phyloP scores from a whole-genome alignment of 2,329 filamentous ascomycete species.

The Aspergillus sojae region DNA sequence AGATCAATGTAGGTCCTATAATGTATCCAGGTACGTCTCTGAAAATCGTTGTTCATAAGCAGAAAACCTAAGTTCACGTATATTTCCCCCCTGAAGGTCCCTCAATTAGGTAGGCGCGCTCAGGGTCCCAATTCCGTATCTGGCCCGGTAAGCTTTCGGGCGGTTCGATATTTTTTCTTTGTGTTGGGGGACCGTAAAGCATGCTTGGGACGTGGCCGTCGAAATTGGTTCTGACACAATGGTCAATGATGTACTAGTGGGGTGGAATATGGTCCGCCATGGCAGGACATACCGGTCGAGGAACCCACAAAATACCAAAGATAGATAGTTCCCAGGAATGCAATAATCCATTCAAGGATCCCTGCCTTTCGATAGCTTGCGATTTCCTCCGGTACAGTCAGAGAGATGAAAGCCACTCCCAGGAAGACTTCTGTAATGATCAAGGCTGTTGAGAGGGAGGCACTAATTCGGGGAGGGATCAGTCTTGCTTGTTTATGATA shows the following conservation, averaged over 20 bases:
- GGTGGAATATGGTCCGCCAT: background rate
- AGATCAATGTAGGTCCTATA: background rate
- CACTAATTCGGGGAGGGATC: conserved; percentile 9
- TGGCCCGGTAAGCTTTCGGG: background rate
- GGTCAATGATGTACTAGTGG: background rate
- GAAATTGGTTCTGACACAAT: conserved; percentile 9
- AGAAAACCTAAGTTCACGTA: conserved; percentile 10
- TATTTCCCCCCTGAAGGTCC: conserved; percentile 8
- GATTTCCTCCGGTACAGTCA: conserved; percentile 18
- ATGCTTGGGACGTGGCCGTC: conserved; percentile 17
- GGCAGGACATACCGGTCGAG: conserved; percentile 20
- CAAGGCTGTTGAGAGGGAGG: conserved; percentile 24
- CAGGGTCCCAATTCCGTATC: conserved; percentile 3
- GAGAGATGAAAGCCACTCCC: conserved; percentile 20
- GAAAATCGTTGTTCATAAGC: background rate
- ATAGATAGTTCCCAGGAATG: conserved; percentile 23
- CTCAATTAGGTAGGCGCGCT: conserved; percentile 13
- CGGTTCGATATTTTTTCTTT: background rate
- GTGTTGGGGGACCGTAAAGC: conserved; percentile 10
- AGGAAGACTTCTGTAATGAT: conserved; percentile 23
- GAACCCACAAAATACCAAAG: conserved; percentile 27
- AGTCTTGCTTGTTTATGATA: background rate
- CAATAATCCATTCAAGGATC: conserved; percentile 27
- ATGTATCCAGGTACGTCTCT: background rate
- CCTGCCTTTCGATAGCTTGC: conserved; percentile 19